Evolutionary conservation across 139 green algal species (phyloP).

Genomic region (Yamagishiella unicocca): DNA sequence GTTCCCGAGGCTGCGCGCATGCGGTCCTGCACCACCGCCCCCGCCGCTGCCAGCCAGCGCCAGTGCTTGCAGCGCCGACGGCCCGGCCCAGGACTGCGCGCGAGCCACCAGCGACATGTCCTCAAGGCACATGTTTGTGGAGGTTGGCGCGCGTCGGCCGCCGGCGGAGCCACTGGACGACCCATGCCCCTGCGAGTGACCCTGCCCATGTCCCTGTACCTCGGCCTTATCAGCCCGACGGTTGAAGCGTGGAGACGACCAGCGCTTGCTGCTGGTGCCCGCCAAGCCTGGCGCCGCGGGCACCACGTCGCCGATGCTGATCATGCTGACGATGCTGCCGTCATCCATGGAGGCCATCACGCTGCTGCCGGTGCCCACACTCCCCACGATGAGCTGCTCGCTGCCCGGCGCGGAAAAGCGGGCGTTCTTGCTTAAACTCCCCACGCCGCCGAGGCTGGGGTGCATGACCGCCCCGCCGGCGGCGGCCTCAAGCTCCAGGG

Average conservation of each 20-base stretch:
- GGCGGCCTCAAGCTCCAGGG: background rate
- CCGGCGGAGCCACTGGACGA: too few relatives aligned
- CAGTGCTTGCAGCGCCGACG: background rate
- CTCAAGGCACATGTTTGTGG: too few relatives aligned
- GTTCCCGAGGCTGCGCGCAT: background rate
- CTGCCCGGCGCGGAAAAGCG: slow-evolving; percentile 3
- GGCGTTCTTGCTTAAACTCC: background rate
- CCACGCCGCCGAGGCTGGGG: background rate
- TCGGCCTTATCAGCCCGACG: background rate
- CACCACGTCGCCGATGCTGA: background rate
- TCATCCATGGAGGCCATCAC: background rate
- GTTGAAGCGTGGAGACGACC: background rate
- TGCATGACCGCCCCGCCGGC: background rate
- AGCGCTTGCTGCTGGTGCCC: background rate
- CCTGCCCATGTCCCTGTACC: too few relatives aligned
- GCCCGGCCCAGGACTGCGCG: slow-evolving; percentile 25
- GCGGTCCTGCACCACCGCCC: background rate
- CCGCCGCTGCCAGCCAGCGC: background rate
- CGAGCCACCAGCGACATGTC: background rate
- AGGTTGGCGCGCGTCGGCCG: too few relatives aligned
- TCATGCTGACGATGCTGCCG: background rate
- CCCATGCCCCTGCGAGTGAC: too few relatives aligned
- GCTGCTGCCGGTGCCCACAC: background rate
- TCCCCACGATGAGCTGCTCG: background rate
- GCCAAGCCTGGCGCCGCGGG: background rate